Base-by-base conservation (phyloP, 345 rosid genomes). In the Anacardium occidentale region DNA sequence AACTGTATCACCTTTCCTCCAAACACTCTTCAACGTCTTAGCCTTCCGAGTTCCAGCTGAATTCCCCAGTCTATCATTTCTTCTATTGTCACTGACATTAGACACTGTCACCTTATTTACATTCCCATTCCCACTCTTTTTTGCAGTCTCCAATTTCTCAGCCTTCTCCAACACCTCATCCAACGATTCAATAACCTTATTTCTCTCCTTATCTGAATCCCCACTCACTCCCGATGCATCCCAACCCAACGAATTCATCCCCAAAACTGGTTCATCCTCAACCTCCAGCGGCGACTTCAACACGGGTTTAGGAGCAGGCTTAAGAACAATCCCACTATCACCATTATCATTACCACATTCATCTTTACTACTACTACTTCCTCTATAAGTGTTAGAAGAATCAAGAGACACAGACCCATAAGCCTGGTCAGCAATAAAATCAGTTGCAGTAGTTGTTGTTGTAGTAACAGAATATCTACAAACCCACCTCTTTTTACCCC, bases 131-230 rank as follows among this genome's bases (percentile, higher is more conserved):
- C 66, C 80, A 77, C 66, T 79, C 47, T 80, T 84, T 74, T 65
- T 84, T 29, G 69, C 73, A 66, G 87, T 83, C 69, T 87, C 99
- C 53, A 95, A 81, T 68, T 79, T 90, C 81, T 88, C 96, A 54
- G 92, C 99, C 85, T 90, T 88, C 81, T 89, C 97, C 81, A 95
- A 85, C 7, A 91, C 99, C 73, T 92, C 94, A 51, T 81, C 99
- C 37, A 95, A 92, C 37, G 98, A 90, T 73, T 92, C 91, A 62
- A 89, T 88, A 47, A 90, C 90, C 76, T 83, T 87, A 72, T 78
- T 85, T 82, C 92, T 89, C 78, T 89, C 91, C 25, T 78, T 86
- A 72, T 78, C 84, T 9, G 68, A 74, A 77, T 67, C 79, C 55
- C 71, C 71, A 17, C 64, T 72, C 62, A 74, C 42, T 74, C 66